Percentiles rank a stretch among this genome's conserved stretches.
Evolutionary conservation across 352 stramenopile species (phyloP).

Genomic region (Globisporangium rhizosaccharum): DNA sequence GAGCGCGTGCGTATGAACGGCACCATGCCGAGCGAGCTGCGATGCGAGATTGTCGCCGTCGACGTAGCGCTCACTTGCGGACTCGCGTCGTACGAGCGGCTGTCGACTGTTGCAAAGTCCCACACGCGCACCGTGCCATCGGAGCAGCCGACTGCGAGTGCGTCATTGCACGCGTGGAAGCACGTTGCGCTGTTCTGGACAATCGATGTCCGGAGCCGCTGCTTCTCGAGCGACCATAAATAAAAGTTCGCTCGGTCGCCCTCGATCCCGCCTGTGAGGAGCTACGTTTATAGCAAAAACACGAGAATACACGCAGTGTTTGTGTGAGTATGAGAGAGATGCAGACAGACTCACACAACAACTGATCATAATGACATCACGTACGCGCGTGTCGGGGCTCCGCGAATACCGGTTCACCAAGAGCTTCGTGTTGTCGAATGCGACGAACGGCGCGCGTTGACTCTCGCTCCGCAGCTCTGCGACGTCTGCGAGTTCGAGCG

Average conservation of each 20-base stretch:
- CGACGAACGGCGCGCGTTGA: constrained; percentile 34
- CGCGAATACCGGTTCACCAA: constrained; percentile 61
- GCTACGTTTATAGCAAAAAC: constrained; percentile 18
- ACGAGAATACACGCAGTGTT: not conserved
- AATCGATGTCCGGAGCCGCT: constrained; percentile 58
- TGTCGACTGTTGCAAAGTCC: constrained; percentile 67
- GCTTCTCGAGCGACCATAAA: constrained; percentile 78
- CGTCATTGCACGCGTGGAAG: constrained; percentile 79
- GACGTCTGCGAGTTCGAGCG: constrained; percentile 42
- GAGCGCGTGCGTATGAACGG: constrained; percentile 79
- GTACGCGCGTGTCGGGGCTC: constrained; percentile 55
- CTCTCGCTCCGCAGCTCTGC: constrained; percentile 52
- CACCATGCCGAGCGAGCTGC: constrained; percentile 73
- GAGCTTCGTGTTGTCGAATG: constrained; percentile 66
- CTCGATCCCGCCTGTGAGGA: constrained; percentile 71
- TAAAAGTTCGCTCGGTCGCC: constrained; percentile 78
- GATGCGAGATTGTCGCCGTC: constrained; percentile 71
- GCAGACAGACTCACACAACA: not conserved
- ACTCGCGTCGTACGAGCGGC: constrained; percentile 36
- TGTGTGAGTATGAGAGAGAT: too few species aligned
- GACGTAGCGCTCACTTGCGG: constrained; percentile 46
- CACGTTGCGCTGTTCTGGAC: constrained; percentile 60
- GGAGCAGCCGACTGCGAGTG: constrained; percentile 63
- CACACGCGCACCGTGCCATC: constrained; percentile 81
- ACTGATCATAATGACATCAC: constrained; percentile 17